These are phyloP conservation scores for Leishmania lainsoni DNA, from an alignment of 208 protist species.

Conservation along the genomic window DNA sequence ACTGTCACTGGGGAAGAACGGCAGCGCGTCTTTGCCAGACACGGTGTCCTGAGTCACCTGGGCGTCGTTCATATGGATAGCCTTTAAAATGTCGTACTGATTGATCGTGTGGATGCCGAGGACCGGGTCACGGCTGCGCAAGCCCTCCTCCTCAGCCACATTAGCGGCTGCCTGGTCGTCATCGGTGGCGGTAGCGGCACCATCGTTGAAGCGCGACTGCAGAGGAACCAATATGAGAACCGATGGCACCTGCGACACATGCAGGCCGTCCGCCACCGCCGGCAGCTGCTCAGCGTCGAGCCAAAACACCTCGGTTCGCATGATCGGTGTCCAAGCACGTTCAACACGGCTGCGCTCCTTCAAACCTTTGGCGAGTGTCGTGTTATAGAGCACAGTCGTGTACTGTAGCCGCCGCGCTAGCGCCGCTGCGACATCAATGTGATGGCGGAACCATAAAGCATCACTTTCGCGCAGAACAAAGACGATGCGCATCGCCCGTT, in stretches of 20 bases:
- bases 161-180: constrained; percentile 6
- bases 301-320: constrained; percentile 42
- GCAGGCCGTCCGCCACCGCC: constrained; percentile 27
- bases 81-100: constrained; percentile 40
- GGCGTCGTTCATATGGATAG: constrained; percentile 18
- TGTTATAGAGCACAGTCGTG: constrained; percentile 28
- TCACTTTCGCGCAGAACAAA: constrained; percentile 59
- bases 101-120: constrained; percentile 40
- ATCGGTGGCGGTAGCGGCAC: neutral
- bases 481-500: constrained; percentile 38
- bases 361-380: neutral
- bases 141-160: neutral
- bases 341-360: constrained; percentile 21
- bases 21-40: constrained; percentile 25
- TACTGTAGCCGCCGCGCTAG: constrained; percentile 28
- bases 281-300: constrained; percentile 48
- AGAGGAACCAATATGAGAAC: constrained; percentile 32
- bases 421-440: constrained; percentile 34
- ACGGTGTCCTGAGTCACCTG: constrained; percentile 23
- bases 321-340: constrained; percentile 18
- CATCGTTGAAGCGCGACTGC: constrained; percentile 19
- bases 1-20: constrained; percentile 36
- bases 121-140: constrained; percentile 20
- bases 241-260: constrained; percentile 37
- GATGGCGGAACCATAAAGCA: constrained; percentile 36